Evolutionary conservation across 257 asterid genomes (phyloP).

Genomic region (Jasminum sambac): DNA sequence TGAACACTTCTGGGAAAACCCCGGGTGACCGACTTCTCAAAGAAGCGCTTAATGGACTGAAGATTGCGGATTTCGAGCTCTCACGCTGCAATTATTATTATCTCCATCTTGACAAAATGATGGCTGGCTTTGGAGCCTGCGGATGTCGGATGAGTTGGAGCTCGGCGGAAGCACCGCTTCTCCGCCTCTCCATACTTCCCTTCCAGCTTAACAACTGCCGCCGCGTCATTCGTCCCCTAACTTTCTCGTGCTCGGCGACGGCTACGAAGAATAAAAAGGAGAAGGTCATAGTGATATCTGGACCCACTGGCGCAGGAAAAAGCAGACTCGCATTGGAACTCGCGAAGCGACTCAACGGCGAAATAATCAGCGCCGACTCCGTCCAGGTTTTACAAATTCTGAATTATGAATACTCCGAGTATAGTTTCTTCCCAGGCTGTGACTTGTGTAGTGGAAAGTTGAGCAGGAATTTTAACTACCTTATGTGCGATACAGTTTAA

Average conservation of each 20-base stretch:
- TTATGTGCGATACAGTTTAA: neutral
- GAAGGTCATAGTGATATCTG: constrained; percentile 84
- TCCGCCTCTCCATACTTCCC: constrained; percentile 24
- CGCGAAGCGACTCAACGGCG: constrained; percentile 86
- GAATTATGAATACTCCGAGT: neutral
- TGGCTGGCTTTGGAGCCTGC: constrained; percentile 31
- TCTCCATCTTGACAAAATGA: constrained; percentile 25
- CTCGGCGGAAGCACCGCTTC: constrained; percentile 39
- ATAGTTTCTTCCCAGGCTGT: neutral
- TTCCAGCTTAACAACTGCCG: constrained; percentile 26
- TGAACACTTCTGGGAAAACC: too few species aligned
- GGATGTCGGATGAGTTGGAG: constrained; percentile 46
- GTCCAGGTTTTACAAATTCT: constrained; percentile 57
- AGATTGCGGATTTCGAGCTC: neutral
- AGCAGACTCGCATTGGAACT: constrained; percentile 85
- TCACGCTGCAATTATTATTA: neutral
- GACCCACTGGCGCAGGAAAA: constrained; percentile 97
- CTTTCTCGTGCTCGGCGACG: constrained; percentile 41
- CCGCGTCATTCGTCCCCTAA: constrained; percentile 26
- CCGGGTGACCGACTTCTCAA: too few species aligned
- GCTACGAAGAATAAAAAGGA: constrained; percentile 27
- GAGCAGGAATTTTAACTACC: neutral
- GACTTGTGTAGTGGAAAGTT: neutral
- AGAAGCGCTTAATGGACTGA: too few species aligned
- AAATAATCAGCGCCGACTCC: constrained; percentile 93